A percentile compares a stretch with the other conserved stretches of the same genome.
These are phyloP conservation scores for Fistulifera solaris DNA, from an alignment of 108 stramenopile genomes.

Conservation along the genomic window DNA sequence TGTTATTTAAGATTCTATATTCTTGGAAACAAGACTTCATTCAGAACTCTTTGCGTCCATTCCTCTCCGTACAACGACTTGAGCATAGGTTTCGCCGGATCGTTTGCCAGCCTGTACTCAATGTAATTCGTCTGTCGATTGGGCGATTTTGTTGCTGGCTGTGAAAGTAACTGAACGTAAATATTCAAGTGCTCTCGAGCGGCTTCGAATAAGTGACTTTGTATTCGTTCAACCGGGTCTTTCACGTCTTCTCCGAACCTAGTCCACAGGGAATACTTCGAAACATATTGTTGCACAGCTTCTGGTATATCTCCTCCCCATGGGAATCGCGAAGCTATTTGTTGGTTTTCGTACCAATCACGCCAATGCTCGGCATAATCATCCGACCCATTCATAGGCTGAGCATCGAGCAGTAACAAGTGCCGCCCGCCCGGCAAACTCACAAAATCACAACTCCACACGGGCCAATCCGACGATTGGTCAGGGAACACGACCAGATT, in stretches of 20 bases:
- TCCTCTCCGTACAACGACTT: conserved; percentile 62
- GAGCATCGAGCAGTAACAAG: conserved; percentile 12
- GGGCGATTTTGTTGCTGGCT: background rate
- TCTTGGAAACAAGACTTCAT: conserved; percentile 57
- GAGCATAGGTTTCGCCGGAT: conserved; percentile 84
- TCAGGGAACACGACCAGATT: conserved; percentile 67
- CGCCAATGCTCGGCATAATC: conserved; percentile 6
- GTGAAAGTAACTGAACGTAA: conserved; percentile 41
- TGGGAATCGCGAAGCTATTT: conserved; percentile 23
- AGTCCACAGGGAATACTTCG: conserved; percentile 71
- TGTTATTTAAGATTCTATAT: background rate
- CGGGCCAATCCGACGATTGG: conserved; percentile 36
- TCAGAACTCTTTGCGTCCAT: conserved; percentile 56
- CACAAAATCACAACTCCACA: conserved; percentile 75
- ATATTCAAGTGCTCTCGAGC: conserved; percentile 59
- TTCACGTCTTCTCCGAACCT: conserved; percentile 16
- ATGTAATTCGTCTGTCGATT: conserved; percentile 36
- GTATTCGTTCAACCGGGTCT: conserved; percentile 16
- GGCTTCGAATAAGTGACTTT: conserved; percentile 36
- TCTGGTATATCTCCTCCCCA: conserved; percentile 81
- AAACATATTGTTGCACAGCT: conserved; percentile 56
- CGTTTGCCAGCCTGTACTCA: conserved; percentile 55
- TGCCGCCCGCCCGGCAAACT: conserved; percentile 64
- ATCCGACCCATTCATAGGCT: conserved; percentile 6
- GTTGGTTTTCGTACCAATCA: conserved; percentile 5